A percentile compares a stretch with the other conserved stretches of the same genome.
Evolutionary conservation across 495 filamentous ascomycete species (phyloP).

Genomic region (Penicillium lividum): DNA sequence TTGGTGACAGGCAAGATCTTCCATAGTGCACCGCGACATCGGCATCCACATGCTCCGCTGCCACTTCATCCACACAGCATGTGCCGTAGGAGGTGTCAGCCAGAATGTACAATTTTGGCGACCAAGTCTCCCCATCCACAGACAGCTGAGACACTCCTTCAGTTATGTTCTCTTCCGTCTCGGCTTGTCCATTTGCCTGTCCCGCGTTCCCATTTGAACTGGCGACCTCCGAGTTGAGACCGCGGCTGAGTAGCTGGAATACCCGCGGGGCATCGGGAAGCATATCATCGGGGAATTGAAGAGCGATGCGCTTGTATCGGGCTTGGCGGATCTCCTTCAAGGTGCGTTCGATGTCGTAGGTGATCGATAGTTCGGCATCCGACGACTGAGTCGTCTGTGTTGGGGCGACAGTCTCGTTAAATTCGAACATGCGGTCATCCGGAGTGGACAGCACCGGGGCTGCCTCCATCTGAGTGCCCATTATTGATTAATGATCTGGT

Average conservation of each 20-base stretch:
- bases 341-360: slow-evolving; percentile 87
- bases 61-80: slow-evolving; percentile 97
- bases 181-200: slow-evolving; percentile 19
- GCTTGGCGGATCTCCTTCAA: slow-evolving; percentile 69
- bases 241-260: slow-evolving; percentile 63
- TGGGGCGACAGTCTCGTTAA: slow-evolving; percentile 36
- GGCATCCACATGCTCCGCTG: slow-evolving; percentile 89
- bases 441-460: slow-evolving; percentile 87
- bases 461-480: slow-evolving; percentile 41
- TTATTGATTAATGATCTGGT: slow-evolving; percentile 9
- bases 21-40: slow-evolving; percentile 96
- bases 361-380: slow-evolving; percentile 70
- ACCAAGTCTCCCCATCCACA: slow-evolving; percentile 30
- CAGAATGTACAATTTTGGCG: slow-evolving; percentile 74
- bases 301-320: slow-evolving; percentile 73
- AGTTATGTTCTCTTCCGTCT: slow-evolving; percentile 21
- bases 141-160: slow-evolving; percentile 35
- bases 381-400: slow-evolving; percentile 42
- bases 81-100: slow-evolving; percentile 96
- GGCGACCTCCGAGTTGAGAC: slow-evolving; percentile 48
- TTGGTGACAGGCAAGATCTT: slow-evolving; percentile 87
- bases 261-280: slow-evolving; percentile 82
- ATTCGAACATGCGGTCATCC: slow-evolving; percentile 74
- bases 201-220: slow-evolving; percentile 17
- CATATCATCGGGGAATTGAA: slow-evolving; percentile 95